These are phyloP conservation scores for Pythium chondricola DNA, from an alignment of 352 stramenopile species.

Conservation along the genomic window DNA sequence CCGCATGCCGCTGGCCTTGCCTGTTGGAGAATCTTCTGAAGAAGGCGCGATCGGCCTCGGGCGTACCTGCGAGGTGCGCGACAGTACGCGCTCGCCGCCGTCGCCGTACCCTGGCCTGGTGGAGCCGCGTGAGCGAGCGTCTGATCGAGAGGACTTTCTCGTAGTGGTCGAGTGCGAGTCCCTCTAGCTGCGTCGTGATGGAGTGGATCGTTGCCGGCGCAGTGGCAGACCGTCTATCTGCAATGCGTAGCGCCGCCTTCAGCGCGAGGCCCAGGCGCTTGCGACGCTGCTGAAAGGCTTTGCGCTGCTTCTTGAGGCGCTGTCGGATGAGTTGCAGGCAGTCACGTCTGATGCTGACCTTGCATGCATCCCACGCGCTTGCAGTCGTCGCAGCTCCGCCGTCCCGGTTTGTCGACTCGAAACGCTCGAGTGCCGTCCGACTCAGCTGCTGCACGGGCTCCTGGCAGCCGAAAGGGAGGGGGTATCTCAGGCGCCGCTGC, in stretches of 20 bases:
- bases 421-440: neutral
- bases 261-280: neutral
- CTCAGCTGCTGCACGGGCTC: neutral
- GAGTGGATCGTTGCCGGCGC: neutral
- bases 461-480: neutral
- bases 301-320: neutral
- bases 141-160: neutral
- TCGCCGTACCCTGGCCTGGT: neutral
- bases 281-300: neutral
- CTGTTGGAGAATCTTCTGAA: neutral
- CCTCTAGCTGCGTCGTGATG: neutral
- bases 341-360: neutral
- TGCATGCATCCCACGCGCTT: neutral
- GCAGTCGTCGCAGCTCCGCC: neutral
- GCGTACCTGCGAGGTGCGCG: neutral
- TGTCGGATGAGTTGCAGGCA: neutral
- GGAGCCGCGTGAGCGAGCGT: neutral
- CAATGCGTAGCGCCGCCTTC: neutral
- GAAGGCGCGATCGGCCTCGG: constrained; percentile 1
- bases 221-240: neutral
- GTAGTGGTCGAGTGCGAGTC: neutral
- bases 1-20: neutral
- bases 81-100: neutral
- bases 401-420: neutral
- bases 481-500: neutral